Base-by-base conservation (phyloP, 305 asterid genomes). In the Euphrasia arctica region DNA sequence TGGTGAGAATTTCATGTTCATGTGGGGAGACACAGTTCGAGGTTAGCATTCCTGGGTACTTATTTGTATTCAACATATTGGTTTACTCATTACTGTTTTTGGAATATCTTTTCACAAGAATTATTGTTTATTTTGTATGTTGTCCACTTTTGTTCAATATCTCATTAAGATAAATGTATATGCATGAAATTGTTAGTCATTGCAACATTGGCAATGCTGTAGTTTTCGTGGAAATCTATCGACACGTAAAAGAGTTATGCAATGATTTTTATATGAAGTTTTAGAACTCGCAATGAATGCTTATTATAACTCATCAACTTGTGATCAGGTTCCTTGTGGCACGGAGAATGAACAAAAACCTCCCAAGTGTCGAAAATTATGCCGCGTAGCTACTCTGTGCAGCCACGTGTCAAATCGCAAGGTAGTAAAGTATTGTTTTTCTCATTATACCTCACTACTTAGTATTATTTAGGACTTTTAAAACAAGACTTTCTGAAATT, bases 321-420 rank as follows among this genome's bases (percentile, higher is more conserved):
- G 67, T 67, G 70, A 69, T 70, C 81, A 91, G 98, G 97, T 91
- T 81, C 98, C 97, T 66, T 91, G 98, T 77, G 98, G 98, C 74
- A 83, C 91, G 47, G 98, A 91, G 76, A 77, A 75, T 51, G 86
- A 79, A 65, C 98, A 89, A 67, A 83, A 80, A 65, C 98, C 98
- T 64, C 98, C 95, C 58, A 89, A 75, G 83, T 91, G 98, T 68
- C 88, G 64, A 25, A 89, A 89, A 77, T 79, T 62, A 66, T 91
- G 98, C 62, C 81, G 69, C 22, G 50, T 85, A 62, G 77, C 80
- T 72, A 89, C 83, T 72, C 75, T 89, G 68, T 91, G 98, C 83
- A 75, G 81, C 70, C 98, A 91, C 57, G 72, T 72, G 22, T 68
- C 83, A 63, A 77, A 13, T 64, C 69, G 75, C 83, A 91, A 91